Conservation (phyloP, 139 green algal species). For the Closterium sp. region DNA sequence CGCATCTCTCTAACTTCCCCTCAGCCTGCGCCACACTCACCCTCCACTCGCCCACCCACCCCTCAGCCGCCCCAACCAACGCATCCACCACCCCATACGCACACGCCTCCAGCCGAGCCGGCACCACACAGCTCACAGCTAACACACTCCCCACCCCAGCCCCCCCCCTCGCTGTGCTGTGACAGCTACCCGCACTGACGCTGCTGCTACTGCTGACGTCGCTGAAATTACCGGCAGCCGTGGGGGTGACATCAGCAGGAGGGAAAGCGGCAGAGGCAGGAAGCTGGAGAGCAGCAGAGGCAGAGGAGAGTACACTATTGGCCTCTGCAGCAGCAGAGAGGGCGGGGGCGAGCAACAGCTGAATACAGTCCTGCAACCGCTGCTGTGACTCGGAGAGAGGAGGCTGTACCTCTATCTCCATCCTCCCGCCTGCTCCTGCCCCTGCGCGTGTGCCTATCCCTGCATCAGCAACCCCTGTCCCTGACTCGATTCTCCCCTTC, state of each 20-base stretch:
- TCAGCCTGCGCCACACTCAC: not conserved
- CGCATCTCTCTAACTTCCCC: not conserved
- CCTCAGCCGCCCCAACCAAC: not conserved
- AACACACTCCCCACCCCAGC: not conserved
- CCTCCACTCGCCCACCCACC: not conserved
- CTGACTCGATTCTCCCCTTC: no score
- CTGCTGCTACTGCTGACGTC: not conserved
- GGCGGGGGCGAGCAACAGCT: not conserved
- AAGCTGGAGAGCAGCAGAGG: not conserved
- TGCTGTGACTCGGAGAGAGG: not conserved
- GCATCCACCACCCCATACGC: not conserved
- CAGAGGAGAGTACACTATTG: not conserved
- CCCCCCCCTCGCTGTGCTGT: not conserved
- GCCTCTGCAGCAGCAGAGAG: not conserved
- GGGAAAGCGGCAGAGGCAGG: not conserved
- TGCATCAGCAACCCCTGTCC: no score
- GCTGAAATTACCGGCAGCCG: not conserved
- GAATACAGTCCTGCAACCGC: not conserved
- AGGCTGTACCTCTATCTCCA: not conserved
- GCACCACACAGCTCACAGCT: not conserved
- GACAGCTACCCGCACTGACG: not conserved
- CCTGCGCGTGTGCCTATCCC: not conserved
- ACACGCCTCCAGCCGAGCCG: not conserved
- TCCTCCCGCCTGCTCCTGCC: not conserved
- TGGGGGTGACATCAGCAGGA: not conserved